A percentile compares a stretch with the other conserved stretches of the same genome.
Evolutionary conservation across 2,329 filamentous ascomycete species (phyloP).

Genomic region (Chaetomiaceae sp.): DNA sequence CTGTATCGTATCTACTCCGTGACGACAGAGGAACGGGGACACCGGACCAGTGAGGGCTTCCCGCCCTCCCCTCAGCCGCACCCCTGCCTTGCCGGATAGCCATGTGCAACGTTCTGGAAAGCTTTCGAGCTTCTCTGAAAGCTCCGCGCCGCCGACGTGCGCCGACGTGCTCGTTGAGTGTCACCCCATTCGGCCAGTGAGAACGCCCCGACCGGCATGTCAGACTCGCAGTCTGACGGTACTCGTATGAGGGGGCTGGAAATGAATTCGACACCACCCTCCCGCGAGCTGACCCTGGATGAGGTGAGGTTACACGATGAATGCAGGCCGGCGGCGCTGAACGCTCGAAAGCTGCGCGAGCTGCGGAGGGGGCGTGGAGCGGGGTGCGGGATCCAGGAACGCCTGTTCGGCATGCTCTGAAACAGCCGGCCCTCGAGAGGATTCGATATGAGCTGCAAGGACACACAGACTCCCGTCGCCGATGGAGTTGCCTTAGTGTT

Average conservation of each 20-base stretch:
- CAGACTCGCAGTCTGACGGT: conserved; percentile 11
- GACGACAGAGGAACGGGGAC: conserved; percentile 5
- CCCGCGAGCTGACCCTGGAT: not conserved
- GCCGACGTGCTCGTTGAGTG: conserved; percentile 7
- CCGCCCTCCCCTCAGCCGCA: conserved; percentile 13
- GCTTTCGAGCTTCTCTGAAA: conserved; percentile 20
- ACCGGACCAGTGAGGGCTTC: conserved; percentile 5
- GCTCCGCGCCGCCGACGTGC: conserved; percentile 10
- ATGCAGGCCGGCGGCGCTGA: conserved; percentile 5
- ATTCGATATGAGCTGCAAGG: conserved; percentile 9
- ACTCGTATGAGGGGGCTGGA: conserved; percentile 2
- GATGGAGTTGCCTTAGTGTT: not conserved
- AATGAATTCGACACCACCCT: conserved; percentile 11
- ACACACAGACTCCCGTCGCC: conserved; percentile 8
- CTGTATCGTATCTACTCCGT: too few relatives aligned
- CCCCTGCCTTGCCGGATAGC: conserved; percentile 14
- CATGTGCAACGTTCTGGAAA: conserved; percentile 17
- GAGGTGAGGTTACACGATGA: conserved; percentile 7
- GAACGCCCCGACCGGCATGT: conserved; percentile 9
- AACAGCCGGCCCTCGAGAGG: conserved; percentile 15
- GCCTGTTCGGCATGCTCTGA: conserved; percentile 15
- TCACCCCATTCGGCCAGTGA: conserved; percentile 7
- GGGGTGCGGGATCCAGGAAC: conserved; percentile 8
- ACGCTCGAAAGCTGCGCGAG: not conserved
- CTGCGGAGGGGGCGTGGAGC: not conserved